Evolutionary conservation across 2,329 filamentous ascomycete species (phyloP), one percentile per base, ranked within the genome.

Genomic region (Pseudophaeomoniella oleicola): DNA sequence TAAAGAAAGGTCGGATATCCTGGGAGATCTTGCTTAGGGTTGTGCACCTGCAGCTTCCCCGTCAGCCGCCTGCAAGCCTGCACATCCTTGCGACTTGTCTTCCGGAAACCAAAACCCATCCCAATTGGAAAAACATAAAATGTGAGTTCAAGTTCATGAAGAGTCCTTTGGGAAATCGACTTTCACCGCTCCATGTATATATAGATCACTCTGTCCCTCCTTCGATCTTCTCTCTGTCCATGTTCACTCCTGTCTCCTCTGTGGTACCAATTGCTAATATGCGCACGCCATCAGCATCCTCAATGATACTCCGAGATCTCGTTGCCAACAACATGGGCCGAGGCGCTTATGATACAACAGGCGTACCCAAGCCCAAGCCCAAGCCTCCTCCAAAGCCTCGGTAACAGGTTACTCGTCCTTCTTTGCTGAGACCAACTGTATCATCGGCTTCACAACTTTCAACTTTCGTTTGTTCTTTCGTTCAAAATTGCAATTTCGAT

Each of bases 311-410:
- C 35, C 53, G 57, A 46, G 58, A 56, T 41, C 48, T 54, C 29
- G 58, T 55, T 37, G 53, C 56, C 35, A 57, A 51, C 51, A 64
- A 67, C 50, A 66, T 67, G 63, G 64, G 64, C 41, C 60, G 64
- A 44, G 64, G 64, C 39, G 63, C 61, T 39, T 68, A 68, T 43
- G 64, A 68, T 44, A 68, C 64, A 30, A 68, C 64, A 4, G 64
- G 64, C 17, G 62, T 67, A 15, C 62, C 64, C 44, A 66, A 67
- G 51, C 64, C 63, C 31, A 61, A 62, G 46, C 64, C 63, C 43
- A 60, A 59, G 32, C 60, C 61, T 27, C n/a, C n/a, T n/a, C n/a
- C n/a, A n/a, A 57, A 48, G 31, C 52, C 50, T 32, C 37, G 34
- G 39, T 40, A 40, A 41, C 22, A 6, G 22, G 22, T 27, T n/a